Evolutionary conservation across 495 filamentous ascomycete genomes (phyloP).

Genomic region (Talaromyces adpressus): DNA sequence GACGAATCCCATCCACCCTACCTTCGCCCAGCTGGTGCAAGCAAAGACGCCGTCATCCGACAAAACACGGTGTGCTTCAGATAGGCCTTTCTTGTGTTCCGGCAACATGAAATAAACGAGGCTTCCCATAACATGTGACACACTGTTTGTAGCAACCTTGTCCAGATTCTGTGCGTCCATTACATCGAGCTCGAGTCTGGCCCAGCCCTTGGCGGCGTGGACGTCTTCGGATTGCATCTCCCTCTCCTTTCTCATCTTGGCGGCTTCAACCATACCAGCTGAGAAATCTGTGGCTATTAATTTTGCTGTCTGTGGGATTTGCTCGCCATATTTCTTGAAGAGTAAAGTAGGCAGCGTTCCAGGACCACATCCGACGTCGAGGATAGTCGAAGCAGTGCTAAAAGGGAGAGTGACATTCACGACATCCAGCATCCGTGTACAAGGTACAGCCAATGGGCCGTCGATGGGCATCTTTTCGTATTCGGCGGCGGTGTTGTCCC

Average conservation of each 20-base stretch:
- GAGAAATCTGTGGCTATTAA: constrained; percentile 5
- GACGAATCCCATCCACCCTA: neutral
- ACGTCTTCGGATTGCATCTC: neutral
- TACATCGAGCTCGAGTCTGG: neutral
- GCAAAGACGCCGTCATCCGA: constrained; percentile 5
- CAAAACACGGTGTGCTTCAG: constrained; percentile 4
- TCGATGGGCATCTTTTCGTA: neutral
- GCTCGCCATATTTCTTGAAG: neutral
- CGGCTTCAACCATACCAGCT: constrained; percentile 2
- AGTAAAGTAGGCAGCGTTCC: constrained; percentile 3
- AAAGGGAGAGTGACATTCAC: neutral
- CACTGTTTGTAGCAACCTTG: neutral
- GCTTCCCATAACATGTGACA: constrained; percentile 6
- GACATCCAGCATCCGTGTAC: neutral
- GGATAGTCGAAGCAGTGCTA: neutral
- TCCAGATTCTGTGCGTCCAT: constrained; percentile 7
- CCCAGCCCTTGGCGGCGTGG: neutral
- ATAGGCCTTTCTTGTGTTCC: neutral
- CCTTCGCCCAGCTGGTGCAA: constrained; percentile 6
- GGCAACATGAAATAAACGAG: constrained; percentile 7
- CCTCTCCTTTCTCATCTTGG: neutral
- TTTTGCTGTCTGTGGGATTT: neutral
- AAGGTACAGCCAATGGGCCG: neutral
- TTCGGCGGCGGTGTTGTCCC: constrained; percentile 3
- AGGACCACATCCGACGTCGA: constrained; percentile 5